Evolutionary conservation across 2,329 filamentous ascomycete genomes (phyloP).

Genomic region (Botrytis hyacinthi): DNA sequence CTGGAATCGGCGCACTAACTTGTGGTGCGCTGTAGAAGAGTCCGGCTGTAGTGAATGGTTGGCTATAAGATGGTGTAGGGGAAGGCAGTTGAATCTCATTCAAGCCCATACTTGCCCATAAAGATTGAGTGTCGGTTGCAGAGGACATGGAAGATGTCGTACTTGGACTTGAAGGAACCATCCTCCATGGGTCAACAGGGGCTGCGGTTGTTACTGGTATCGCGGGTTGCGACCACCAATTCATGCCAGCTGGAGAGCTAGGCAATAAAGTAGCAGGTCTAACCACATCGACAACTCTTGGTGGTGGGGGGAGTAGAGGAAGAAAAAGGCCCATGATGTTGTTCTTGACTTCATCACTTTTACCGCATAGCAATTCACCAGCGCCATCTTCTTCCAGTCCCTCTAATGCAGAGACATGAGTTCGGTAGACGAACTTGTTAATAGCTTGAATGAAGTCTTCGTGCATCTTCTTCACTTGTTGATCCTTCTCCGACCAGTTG

Average conservation of each 20-base stretch:
- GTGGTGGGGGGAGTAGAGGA: conserved; percentile 80
- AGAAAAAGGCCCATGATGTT: conserved; percentile 81
- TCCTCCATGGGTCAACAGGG: conserved; percentile 83
- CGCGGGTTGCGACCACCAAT: conserved; percentile 76
- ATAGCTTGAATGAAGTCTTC: conserved; percentile 94
- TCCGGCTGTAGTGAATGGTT: conserved; percentile 70
- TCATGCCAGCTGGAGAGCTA: conserved; percentile 70
- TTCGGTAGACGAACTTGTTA: conserved; percentile 96
- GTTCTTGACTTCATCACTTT: conserved; percentile 90
- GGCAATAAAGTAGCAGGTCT: conserved; percentile 82
- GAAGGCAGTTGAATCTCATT: conserved; percentile 73
- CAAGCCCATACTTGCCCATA: conserved; percentile 79
- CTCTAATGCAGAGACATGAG: conserved; percentile 83
- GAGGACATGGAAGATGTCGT: conserved; percentile 56
- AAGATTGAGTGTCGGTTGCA: conserved; percentile 62
- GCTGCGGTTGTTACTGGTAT: conserved; percentile 64
- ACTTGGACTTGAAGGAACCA: conserved; percentile 84
- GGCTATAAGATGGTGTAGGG: conserved; percentile 75
- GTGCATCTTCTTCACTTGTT: conserved; percentile 94
- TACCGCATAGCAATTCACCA: conserved; percentile 86
- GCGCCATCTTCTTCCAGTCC: conserved; percentile 95
- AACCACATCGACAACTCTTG: conserved; percentile 84
- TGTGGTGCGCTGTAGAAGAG: conserved; percentile 80
- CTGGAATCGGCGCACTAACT: conserved; percentile 69
- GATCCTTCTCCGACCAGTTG: conserved; percentile 95